Conservation (phyloP, 163 green algal genomes). For the Chloromonas sp. region DNA sequence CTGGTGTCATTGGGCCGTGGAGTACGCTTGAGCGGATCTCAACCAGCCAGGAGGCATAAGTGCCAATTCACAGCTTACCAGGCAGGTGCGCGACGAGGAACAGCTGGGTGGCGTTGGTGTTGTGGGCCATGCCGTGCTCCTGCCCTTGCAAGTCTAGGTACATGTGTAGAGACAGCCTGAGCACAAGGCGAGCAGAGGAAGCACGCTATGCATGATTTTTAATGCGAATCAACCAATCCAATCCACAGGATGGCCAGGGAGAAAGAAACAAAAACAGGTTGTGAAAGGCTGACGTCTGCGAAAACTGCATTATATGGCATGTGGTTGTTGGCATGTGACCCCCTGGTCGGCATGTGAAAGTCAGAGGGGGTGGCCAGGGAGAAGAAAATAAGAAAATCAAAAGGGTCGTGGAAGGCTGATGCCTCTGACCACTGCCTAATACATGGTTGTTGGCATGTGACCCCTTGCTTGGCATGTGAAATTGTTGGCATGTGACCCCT, state of each 20-base stretch:
- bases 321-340: not conserved
- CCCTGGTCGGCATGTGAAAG: not conserved
- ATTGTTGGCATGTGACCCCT: not conserved
- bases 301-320: too few relatives aligned
- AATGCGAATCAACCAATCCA: not conserved
- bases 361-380: not conserved
- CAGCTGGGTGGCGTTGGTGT: conserved; percentile 40
- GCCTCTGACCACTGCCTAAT: too few relatives aligned
- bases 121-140: conserved; percentile 28
- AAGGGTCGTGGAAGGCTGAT: not conserved
- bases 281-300: not conserved
- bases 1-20: too few relatives aligned
- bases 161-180: conserved; percentile 30
- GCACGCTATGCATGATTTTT: not conserved
- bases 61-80: not conserved
- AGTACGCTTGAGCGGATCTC: too few relatives aligned
- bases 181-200: not conserved
- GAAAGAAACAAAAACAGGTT: not conserved
- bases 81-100: conserved; percentile 37
- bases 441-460: not conserved
- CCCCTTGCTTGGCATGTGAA: not conserved
- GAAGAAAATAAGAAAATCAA: too few relatives aligned
- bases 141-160: conserved; percentile 32
- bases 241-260: not conserved
- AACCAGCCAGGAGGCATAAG: too few relatives aligned